Evolutionary conservation across 257 asterid genomes (phyloP).

Genomic region (Solanum rostratum): DNA sequence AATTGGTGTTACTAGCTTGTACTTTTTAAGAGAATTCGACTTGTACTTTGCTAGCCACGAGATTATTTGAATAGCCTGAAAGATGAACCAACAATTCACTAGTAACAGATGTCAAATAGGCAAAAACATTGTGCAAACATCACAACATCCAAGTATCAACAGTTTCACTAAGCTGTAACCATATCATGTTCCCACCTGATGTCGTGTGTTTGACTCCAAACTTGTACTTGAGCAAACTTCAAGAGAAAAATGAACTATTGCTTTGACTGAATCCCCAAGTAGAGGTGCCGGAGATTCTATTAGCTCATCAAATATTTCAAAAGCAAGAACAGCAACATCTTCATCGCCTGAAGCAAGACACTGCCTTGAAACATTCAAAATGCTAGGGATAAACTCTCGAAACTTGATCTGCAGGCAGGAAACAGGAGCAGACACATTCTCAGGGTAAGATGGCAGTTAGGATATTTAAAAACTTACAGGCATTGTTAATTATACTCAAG

Average conservation of each 20-base stretch:
- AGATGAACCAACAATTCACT: conserved; percentile 1
- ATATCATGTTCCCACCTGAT: conserved; percentile 47
- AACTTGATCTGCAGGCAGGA: conserved; percentile 58
- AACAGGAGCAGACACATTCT: background rate
- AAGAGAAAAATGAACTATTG: conserved; percentile 92
- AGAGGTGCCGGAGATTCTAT: conserved; percentile 99
- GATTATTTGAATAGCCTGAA: conserved; percentile 93
- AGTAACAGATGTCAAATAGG: background rate
- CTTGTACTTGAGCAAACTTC: conserved; percentile 85
- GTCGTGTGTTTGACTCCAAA: conserved; percentile 82
- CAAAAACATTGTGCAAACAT: background rate
- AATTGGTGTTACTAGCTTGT: conserved; percentile 89
- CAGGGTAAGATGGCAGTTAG: background rate
- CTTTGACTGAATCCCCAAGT: conserved; percentile 92
- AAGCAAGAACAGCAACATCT: conserved; percentile 89
- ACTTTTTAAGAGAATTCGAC: conserved; percentile 81
- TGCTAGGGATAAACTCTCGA: conserved; percentile 94
- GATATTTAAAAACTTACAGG: background rate
- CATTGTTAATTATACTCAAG: background rate
- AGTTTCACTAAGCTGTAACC: background rate
- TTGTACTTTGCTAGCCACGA: conserved; percentile 96
- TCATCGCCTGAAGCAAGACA: conserved; percentile 98
- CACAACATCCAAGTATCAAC: background rate
- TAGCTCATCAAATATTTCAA: conserved; percentile 97
- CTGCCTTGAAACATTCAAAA: conserved; percentile 85